Base-by-base conservation (phyloP, 768 basidiomycete species). In the Agaricus sinodeliciosus region DNA sequence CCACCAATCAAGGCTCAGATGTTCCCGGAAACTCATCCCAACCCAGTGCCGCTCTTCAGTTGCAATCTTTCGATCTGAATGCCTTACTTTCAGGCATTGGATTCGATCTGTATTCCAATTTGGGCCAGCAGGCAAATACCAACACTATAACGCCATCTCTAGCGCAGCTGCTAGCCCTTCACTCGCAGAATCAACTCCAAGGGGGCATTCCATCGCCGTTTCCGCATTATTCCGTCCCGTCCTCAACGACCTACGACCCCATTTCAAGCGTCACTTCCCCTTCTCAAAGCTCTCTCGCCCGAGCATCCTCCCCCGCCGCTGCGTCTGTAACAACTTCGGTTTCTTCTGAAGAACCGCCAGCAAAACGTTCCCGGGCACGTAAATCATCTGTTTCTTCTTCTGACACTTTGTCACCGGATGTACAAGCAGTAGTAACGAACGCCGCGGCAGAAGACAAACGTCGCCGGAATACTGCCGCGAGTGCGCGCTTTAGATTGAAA, bases 401-500 rank as follows among this genome's bases (percentile, higher is more conserved):
- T 1, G 68, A 69, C 15, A 45, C 22, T 3, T 59, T 57, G 51
- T 63, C 52, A 57, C 64, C 44, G 64, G 67, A 54, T 18, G 48
- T 34, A 4, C 41, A 47, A 26, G 46, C 42, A 11, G 65, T 65
- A 6, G 49, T 65, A 6, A 49, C 70, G 0, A 18, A 82, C 2
- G 78, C 78, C 6, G 72, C 84, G 4, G 67, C 85, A 0, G 93
- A 95, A 67, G 93, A 95, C 69, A 95, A 95, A 65, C 85, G 93
- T n/a, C 79, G 92, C 54, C 75, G 93, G 43, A 96, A 96, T 66
- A 96, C 93, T 0, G 90, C 90, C 1, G 93, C 93, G 0, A 91
- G 88, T 49, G 93, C 93, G 28, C 87, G 93, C 7, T 96, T 96
- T 77, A 80, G 93, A 55, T 69, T 92, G 63, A 96, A 95, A 79